Conservation (phyloP, 306 rosid species). For the Leucaena leucocephala region DNA sequence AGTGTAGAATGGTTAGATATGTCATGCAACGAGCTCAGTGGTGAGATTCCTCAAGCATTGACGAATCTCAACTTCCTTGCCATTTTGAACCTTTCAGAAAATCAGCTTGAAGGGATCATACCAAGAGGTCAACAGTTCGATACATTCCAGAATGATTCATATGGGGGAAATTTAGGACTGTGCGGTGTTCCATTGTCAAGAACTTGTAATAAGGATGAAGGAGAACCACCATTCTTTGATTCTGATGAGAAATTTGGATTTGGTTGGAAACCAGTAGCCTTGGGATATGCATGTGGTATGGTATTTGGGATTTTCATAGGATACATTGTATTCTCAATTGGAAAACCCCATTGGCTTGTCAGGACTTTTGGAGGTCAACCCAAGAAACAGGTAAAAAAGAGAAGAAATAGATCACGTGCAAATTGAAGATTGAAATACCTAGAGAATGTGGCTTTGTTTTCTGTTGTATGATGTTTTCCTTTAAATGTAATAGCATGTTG, state of each 20-base stretch:
- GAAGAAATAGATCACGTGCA: not conserved
- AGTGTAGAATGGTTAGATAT: not conserved
- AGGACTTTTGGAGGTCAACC: not conserved
- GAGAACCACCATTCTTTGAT: not conserved
- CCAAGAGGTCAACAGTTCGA: constrained; percentile 39
- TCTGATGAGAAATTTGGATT: not conserved
- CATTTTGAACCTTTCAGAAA: not conserved
- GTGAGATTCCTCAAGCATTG: constrained; percentile 33
- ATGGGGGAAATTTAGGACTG: constrained; percentile 13
- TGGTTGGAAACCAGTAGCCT: constrained; percentile 15
- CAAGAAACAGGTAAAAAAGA: not conserved
- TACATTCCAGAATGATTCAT: constrained; percentile 31
- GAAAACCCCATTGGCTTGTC: constrained; percentile 4
- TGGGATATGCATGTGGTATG: constrained; percentile 26
- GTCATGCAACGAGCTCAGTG: constrained; percentile 11
- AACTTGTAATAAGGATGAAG: not conserved
- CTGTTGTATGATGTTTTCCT: too few relatives aligned
- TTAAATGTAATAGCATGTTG: too few relatives aligned
- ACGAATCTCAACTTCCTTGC: not conserved
- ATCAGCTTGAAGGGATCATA: constrained; percentile 26
- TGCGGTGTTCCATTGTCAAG: constrained; percentile 32
- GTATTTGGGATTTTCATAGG: constrained; percentile 25
- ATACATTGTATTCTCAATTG: not conserved
- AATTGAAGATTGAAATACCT: not conserved
- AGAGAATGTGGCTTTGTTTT: too few relatives aligned